Conservation (phyloP, 345 rosid species). For the Acer campestre region DNA sequence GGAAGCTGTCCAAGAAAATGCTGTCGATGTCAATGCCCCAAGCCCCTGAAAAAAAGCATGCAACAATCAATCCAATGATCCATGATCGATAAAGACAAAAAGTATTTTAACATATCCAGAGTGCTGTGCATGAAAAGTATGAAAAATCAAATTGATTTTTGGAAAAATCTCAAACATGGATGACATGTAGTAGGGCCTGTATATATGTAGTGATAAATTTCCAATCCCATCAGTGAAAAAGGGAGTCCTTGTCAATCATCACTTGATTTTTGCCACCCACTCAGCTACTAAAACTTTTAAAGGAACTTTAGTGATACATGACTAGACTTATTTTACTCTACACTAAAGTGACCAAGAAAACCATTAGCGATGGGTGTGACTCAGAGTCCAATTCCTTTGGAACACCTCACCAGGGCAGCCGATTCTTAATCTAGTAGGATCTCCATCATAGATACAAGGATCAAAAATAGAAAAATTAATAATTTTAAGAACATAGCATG, state of each 20-base stretch:
- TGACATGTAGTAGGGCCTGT: neutral
- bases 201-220: too few relatives aligned
- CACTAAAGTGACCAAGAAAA: neutral
- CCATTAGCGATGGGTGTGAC: neutral
- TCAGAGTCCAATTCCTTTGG: neutral
- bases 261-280: neutral
- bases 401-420: neutral
- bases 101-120: neutral
- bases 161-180: neutral
- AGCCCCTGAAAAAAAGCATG: slow-evolving; percentile 55
- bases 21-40: slow-evolving; percentile 76
- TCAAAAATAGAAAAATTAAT: neutral
- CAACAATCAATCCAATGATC: neutral
- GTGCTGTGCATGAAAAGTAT: neutral
- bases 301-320: slow-evolving; percentile 8
- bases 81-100: too few relatives aligned
- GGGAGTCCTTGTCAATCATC: too few relatives aligned
- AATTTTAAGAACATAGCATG: too few relatives aligned
- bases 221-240: too few relatives aligned
- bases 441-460: neutral
- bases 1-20: slow-evolving; percentile 53
- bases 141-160: neutral
- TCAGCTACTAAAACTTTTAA: too few relatives aligned
- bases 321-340: neutral
- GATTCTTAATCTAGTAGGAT: neutral